A percentile compares a stretch with the other conserved stretches of the same genome.
Conservation (phyloP, 352 stramenopile species). For the Phytophthora vignae region DNA sequence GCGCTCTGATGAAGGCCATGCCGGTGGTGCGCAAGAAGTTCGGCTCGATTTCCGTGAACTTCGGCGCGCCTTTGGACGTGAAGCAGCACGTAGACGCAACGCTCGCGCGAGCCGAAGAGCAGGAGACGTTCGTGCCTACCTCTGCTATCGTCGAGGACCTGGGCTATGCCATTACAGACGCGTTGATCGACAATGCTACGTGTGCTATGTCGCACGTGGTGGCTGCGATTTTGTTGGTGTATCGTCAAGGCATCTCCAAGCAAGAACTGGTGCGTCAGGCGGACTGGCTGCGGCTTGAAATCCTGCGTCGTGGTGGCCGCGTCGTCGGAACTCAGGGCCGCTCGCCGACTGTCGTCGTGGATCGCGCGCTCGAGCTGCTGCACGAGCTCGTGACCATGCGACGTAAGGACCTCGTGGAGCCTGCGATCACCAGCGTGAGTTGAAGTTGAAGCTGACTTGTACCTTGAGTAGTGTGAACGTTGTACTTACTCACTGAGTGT, state of each 20-base stretch:
- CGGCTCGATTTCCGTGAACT: conserved; percentile 83
- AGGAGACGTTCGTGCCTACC: conserved; percentile 47
- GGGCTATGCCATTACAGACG: conserved; percentile 78
- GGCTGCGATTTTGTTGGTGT: conserved; percentile 78
- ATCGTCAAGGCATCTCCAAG: conserved; percentile 81
- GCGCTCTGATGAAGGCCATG: conserved; percentile 72
- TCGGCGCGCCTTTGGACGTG: conserved; percentile 74
- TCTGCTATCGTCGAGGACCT: conserved; percentile 63
- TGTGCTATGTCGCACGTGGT: conserved; percentile 82
- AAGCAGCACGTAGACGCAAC: conserved; percentile 52
- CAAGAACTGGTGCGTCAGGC: conserved; percentile 75
- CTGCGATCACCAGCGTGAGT: conserved; percentile 76
- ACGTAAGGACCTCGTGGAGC: conserved; percentile 83
- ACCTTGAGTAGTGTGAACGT: not conserved
- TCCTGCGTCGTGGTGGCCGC: conserved; percentile 71
- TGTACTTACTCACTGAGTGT: not conserved
- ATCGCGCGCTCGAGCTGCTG: conserved; percentile 72
- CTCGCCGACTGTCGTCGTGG: conserved; percentile 69
- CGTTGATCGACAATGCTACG: conserved; percentile 71
- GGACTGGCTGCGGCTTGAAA: conserved; percentile 78
- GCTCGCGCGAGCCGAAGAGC: conserved; percentile 33
- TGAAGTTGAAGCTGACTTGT: not conserved
- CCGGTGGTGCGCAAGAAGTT: conserved; percentile 83
- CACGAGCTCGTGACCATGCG: conserved; percentile 72
- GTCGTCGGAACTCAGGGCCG: conserved; percentile 79